Base-by-base conservation (phyloP, 2,329 filamentous ascomycete genomes). In the Penicillium crustosum region DNA sequence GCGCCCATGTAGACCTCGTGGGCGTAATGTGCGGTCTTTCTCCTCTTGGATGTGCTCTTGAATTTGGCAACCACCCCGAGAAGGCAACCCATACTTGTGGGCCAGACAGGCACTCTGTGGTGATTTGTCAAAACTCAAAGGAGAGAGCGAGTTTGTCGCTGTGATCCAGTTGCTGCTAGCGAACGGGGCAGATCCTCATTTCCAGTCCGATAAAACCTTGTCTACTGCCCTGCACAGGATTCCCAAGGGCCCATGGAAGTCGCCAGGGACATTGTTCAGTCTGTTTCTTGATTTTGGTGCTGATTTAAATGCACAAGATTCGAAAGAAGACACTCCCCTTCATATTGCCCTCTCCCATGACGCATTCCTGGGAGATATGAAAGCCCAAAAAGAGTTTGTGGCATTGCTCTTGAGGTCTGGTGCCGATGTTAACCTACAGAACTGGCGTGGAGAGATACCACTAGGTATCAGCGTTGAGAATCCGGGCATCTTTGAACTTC, bases 141-240 rank as follows among this genome's bases (percentile, higher is more conserved):
- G 1, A 6, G 25, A 44, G 2, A 4, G 15, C 15, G 39, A 44
- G 21, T n/a, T 19, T 25, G 2, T 23, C 1, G 15, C 29, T 35
- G 29, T 44, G 19, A 44, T 36, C 10, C 13, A 27, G 10, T 12
- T 52, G 29, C 21, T 52, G 6, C 19, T 52, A 12, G 27, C 25
- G 25, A 21, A 33, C 10, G 49, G 49, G 6, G 49, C 29, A n/a
- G 27, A 44, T 44, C 29, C 10, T 15, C 1, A 27, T 35, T 44
- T 35, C 29, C 9, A 25, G 10, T 23, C 10, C 1, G 10, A 13
- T 23, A 0, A 0, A 4, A 5, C 2, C 4, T 12, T 17, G 15
- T 23, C 15, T 9, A 44, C 21, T n/a, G 15, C 19, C 17, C 23
- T 50, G 4, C 48, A 39, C 17, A 27, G 9, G 7, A 41, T 50